Base-by-base conservation (phyloP, 139 green algal genomes). In the Coccomyxa sp. region DNA sequence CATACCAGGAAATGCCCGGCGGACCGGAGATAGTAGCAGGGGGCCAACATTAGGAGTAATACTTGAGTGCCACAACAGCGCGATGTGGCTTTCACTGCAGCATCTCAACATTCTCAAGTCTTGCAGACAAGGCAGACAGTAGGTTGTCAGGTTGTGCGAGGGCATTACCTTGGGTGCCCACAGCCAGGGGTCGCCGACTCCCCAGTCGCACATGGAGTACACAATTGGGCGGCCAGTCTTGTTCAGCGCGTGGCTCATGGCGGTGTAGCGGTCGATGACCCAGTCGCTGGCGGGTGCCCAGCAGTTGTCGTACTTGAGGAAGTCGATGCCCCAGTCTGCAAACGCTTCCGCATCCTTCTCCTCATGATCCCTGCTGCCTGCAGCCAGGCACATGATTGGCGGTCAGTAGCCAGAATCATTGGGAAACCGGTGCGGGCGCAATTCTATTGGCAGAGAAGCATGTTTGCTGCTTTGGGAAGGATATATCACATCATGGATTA, bases 161-260 rank as follows among this genome's bases (percentile, higher is more conserved):
- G n/a, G n/a, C n/a, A n/a, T n/a, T 64, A 91, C 87, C 79, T 86
- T 39, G 22, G 85, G 81, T 0, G 85, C 91, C 91, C 91, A 95
- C n/a, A 88, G 69, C 86, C 87, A 90, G 27, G 91, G 89, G 76
- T 93, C 82, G 0, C 80, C 89, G 2, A 88, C 50, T 8, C 89
- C 89, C 92, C 92, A 96, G 0, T 84, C 85, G 83, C 92, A 96
- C 41, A 96, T 71, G 27, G 79, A 89, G 85, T 86, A 95, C 8
- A 93, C 70, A 22, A 96, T 89, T 37, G 91, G 91, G 7, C 90
- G 84, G 0, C 86, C 89, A 0, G 91, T 94, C 7, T 79, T 75
- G 36, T 88, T 89, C 34, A 96, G 86, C 0, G 92, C 92, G 12
- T 92, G 84, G 2, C 87, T 70, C 91, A 95, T 95, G 44, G 78